These are phyloP conservation scores for Thamnidium elegans DNA, from an alignment of 192 early-diverging fungal genomes.

Conservation along the genomic window DNA sequence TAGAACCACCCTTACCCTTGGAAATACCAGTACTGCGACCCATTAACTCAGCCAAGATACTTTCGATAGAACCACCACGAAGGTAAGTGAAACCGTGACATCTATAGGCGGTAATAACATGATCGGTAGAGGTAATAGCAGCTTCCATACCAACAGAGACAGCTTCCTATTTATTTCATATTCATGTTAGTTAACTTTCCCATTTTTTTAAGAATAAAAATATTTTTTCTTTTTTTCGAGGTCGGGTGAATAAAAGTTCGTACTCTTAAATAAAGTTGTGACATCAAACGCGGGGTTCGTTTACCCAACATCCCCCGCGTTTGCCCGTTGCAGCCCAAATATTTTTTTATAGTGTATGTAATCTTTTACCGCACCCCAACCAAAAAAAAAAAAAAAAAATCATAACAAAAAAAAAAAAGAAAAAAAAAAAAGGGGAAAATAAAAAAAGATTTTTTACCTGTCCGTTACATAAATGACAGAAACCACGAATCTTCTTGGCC, in stretches of 20 bases:
- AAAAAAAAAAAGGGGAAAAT: neutral
- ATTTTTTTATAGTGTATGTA: neutral
- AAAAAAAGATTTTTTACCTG: constrained; percentile 58
- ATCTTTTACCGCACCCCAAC: neutral
- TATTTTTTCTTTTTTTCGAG: neutral
- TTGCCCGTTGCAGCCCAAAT: constrained; percentile 17
- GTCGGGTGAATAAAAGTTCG: neutral
- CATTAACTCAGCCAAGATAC: constrained; percentile 78
- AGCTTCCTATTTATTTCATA: constrained; percentile 66
- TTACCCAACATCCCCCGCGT: constrained; percentile 23
- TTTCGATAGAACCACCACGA: constrained; percentile 67
- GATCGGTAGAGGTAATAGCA: constrained; percentile 87
- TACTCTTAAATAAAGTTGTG: neutral
- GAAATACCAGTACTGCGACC: constrained; percentile 85
- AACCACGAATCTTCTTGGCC: constrained; percentile 93
- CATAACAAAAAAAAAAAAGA: neutral
- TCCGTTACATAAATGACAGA: constrained; percentile 98
- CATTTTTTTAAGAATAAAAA: neutral
- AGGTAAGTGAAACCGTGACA: constrained; percentile 96
- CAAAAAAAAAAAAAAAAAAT: neutral
- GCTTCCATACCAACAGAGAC: constrained; percentile 90
- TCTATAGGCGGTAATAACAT: constrained; percentile 95
- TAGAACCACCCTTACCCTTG: constrained; percentile 97
- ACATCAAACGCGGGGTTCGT: constrained; percentile 6
- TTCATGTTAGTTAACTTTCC: too few species aligned